Evolutionary conservation across 805 yeast species (phyloP), one percentile per base, ranked within the genome.

Genomic region (Monosporozyma unispora): DNA sequence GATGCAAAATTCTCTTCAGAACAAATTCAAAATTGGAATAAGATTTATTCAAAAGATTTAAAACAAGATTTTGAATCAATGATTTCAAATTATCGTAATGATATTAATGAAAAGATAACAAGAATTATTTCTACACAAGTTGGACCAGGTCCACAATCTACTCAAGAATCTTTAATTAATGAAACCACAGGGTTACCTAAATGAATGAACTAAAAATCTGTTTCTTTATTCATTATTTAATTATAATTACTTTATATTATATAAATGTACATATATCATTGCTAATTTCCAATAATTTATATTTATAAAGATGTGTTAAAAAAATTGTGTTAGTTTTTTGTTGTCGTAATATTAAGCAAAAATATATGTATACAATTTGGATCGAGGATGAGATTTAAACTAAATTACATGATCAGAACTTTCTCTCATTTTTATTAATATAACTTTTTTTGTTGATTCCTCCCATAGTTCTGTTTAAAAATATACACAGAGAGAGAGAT

Each of bases 101-200:
- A 38, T 21, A 38, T 38, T 11, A 71, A 76, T 58, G 72, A 72
- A 49, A 95, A 96, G 44, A 90, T 93, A 47, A 79, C 91, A 44
- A 82, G 84, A 60, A 79, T 93, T 38, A 93, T 93, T 57, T 71
- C 85, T 60, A 90, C 99, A 14, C 70, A 78, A 57, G 90, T 88
- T 48, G 99, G 98, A 31, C 79, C 79, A 22, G 98, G 96, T 43
- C 97, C 98, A 12, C 80, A 75, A 64, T 76, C 72, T 49, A 75
- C 82, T 21, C 57, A 69, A 3, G 79, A 78, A 52, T 69, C 75
- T 23, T 74, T 87, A 58, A 74, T 86, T 49, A 76, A 81, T 60
- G 74, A 69, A 25, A 54, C 62, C 25, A 70, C 78, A 18, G 95
- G 93, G 4, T 67, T 77, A 52, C 91, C 91, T 58, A 79, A 76